Evolutionary conservation across 208 protist species (phyloP), one percentile per base, ranked within the genome.

Genomic region (Trypanosoma platydactyli): DNA sequence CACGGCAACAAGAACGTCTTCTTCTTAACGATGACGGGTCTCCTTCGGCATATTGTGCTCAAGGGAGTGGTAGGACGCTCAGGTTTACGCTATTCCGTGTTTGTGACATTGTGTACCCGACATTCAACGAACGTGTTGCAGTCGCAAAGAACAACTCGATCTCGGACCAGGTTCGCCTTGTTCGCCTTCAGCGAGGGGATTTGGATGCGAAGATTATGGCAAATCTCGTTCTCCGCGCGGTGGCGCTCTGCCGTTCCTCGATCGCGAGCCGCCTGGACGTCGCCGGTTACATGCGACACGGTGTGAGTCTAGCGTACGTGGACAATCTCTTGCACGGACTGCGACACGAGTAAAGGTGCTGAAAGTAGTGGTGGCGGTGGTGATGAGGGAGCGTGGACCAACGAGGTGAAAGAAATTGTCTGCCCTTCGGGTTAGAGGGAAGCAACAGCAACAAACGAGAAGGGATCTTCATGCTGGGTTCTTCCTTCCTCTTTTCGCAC

Each of bases 51-150:
- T 68, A 70, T n/a, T 86, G 76, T 78, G 78, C 77, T 80, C 25
- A 76, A 38, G 33, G 33, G 69, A 5, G 56, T 64, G 56, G 71
- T 38, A 86, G 73, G 20, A 73, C 76, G 4, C 66, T 88, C 38
- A 76, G 82, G 13, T 88, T 88, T 53, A 84, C 77, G 0, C 67
- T 91, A 5, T 87, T 91, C 52, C 79, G 82, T 0, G 50, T 84
- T 22, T 73, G 68, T 25, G 82, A 91, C 62, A 65, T 91, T 33
- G 82, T 88, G n/a, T 84, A 81, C 48, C 82, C 81, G 0, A 75
- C 63, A 42, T 75, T 86, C 55, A 80, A 88, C 52, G 72, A 86
- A 29, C 74, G 73, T 38, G 7, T 88, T 0, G 60, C 78, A 12
- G 75, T 76, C 16, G 77, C 80, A 18, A 85, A 84, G 71, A 91